These are phyloP conservation scores for Calonectria pauciramosa DNA, from an alignment of 2,329 filamentous ascomycete species.

Conservation along the genomic window DNA sequence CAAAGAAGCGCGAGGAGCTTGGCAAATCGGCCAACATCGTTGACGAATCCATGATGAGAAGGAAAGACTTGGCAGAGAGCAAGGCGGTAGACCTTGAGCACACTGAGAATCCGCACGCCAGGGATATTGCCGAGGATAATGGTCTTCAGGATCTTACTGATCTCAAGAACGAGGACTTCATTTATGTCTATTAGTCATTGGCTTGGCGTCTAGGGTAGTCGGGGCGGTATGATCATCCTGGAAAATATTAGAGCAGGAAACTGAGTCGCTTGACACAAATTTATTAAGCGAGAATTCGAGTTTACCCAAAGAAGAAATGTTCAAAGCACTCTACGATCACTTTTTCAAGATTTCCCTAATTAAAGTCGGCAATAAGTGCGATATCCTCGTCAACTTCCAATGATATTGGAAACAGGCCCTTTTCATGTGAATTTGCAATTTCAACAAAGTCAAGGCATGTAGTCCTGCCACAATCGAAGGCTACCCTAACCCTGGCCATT, in stretches of 20 bases:
- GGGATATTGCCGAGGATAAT: constrained; percentile 1
- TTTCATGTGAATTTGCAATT: neutral
- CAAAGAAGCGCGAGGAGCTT: constrained; percentile 62
- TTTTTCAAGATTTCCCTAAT: neutral
- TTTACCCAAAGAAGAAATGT: neutral
- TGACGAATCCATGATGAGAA: constrained; percentile 63
- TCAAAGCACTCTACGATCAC: too few relatives aligned
- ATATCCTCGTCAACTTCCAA: too few relatives aligned
- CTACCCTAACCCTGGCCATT: neutral
- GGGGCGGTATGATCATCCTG: neutral
- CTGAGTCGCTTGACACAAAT: neutral
- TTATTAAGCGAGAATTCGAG: neutral
- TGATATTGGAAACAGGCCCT: neutral
- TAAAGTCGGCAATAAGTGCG: neutral
- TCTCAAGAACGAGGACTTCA: constrained; percentile 39
- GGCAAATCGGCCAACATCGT: constrained; percentile 69
- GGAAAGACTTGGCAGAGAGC: constrained; percentile 17
- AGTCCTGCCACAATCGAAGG: neutral
- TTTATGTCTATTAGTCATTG: constrained; percentile 33
- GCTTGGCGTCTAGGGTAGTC: neutral
- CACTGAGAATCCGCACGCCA: neutral
- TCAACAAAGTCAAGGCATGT: neutral
- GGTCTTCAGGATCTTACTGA: constrained; percentile 32
- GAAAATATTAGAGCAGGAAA: neutral
- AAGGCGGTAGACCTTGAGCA: constrained; percentile 30